Conservation (phyloP, 441 rosid genomes). For the Lepidium campestre region DNA sequence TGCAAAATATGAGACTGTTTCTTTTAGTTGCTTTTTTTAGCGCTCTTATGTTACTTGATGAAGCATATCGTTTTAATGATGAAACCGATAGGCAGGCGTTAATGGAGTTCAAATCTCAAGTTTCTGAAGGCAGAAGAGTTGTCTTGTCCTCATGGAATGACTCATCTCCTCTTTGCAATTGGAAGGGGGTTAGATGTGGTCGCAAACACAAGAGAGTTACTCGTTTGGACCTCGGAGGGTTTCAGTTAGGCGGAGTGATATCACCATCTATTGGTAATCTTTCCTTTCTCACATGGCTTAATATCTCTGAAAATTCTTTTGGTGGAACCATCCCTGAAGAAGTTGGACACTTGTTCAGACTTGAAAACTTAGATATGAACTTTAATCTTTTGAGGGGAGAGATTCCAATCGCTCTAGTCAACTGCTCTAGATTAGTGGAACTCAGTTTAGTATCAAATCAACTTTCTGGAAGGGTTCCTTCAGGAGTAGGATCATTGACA, state of each 20-base stretch:
- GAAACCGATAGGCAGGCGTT: neutral
- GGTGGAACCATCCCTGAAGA: neutral
- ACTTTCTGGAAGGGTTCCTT: neutral
- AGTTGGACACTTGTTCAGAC: neutral
- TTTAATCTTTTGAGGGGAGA: neutral
- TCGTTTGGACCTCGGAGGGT: neutral
- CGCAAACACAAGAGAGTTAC: neutral
- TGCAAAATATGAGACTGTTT: neutral
- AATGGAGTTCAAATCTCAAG: neutral
- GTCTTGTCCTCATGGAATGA: neutral
- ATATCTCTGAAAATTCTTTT: neutral
- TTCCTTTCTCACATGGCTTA: neutral
- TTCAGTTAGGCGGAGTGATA: neutral
- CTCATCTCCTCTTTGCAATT: neutral
- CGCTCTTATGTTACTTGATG: neutral
- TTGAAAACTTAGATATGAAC: neutral
- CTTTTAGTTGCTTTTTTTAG: neutral
- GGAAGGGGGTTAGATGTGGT: neutral
- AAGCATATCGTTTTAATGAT: neutral
- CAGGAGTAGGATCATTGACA: neutral
- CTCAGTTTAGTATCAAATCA: neutral
- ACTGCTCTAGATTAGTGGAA: neutral
- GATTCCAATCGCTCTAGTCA: neutral
- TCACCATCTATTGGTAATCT: constrained; percentile 1
- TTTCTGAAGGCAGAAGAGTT: neutral